phyloP scores from a whole-genome alignment of 495 filamentous ascomycete genomes.

The Hypoxylon intermedium region DNA sequence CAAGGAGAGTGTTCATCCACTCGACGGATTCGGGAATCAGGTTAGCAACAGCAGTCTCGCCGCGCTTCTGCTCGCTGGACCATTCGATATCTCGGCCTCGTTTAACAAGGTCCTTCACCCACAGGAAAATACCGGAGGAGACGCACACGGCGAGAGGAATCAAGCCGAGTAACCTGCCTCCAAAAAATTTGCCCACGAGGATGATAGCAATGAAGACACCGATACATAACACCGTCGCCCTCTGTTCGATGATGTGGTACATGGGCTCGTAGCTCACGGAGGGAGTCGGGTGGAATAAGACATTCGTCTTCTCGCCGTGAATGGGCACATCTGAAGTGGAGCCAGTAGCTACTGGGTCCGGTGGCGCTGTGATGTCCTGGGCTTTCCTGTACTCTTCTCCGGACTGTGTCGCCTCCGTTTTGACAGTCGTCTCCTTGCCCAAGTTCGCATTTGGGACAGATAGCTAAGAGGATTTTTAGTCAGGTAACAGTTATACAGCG shows the following conservation, averaged over 20 bases:
- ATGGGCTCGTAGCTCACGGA: constrained; percentile 85
- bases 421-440: constrained; percentile 70
- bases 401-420: constrained; percentile 63
- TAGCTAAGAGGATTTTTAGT: constrained; percentile 54
- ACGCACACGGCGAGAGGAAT: constrained; percentile 74
- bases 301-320: constrained; percentile 93
- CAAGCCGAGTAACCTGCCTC: constrained; percentile 76
- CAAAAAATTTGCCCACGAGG: constrained; percentile 78
- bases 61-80: constrained; percentile 83
- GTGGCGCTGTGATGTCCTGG: constrained; percentile 90
- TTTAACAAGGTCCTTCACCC: constrained; percentile 83
- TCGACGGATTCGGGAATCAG: constrained; percentile 88
- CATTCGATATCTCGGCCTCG: constrained; percentile 87
- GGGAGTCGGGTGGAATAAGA: constrained; percentile 94
- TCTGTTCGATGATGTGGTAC: constrained; percentile 75
- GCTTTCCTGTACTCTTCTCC: constrained; percentile 78
- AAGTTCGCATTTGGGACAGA: constrained; percentile 92
- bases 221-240: constrained; percentile 70
- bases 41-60: constrained; percentile 81
- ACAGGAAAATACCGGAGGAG: constrained; percentile 78
- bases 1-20: constrained; percentile 90
- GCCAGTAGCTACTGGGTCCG: constrained; percentile 79
- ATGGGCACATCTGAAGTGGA: constrained; percentile 93
- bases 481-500: constrained; percentile 9
- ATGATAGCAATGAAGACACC: constrained; percentile 75